Base-by-base conservation (phyloP, 352 stramenopile genomes). In the Pythium sp. region DNA sequence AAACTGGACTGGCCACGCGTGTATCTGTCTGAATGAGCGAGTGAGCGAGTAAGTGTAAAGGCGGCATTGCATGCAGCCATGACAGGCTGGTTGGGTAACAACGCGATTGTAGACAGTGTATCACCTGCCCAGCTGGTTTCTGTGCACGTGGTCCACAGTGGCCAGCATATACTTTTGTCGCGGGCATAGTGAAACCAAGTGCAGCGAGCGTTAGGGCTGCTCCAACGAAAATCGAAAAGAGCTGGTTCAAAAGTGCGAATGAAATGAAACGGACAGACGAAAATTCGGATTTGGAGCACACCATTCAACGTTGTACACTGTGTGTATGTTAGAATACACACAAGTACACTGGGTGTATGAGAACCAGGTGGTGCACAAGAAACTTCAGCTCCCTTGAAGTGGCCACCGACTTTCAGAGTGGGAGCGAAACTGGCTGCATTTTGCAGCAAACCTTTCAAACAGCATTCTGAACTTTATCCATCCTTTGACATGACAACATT, bases 241-340 rank as follows among this genome's bases (percentile, higher is more conserved):
- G 56, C 56, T 46, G 56, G 56, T 62, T 61, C 26, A 2, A 22
- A 8, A n/a, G 11, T n/a, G 43, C 15, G 43, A 51, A 51, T 12
- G 43, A 51, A 51, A 51, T 24, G 56, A 62, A 62, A 62, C 56
- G 56, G 22, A 36, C 56, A 47, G 56, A 11, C 56, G n/a, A 49
- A 49, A 22, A 32, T 49, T 36, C 54, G 15, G 54, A 59, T 59
- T 59, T 18, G 22, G 43, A 22, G 18, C 43, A 51, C 43, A 22
- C 15, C 5, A 51, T 51, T 51, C 43, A 51, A 43, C 9, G 36
- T 43, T 43, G 36, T 15, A 15, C 36, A 43, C 36, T 11, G 8
- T 18, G 36, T 43, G 36, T 43, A 15, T 43, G 9, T 43, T 12
- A 1, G 11, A 11, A 15, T 43, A 43, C 36, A 43, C 36, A 43